These are phyloP conservation scores for Sanguinoderma infundibulare DNA, from an alignment of 1,284 basidiomycete species.

Conservation along the genomic window DNA sequence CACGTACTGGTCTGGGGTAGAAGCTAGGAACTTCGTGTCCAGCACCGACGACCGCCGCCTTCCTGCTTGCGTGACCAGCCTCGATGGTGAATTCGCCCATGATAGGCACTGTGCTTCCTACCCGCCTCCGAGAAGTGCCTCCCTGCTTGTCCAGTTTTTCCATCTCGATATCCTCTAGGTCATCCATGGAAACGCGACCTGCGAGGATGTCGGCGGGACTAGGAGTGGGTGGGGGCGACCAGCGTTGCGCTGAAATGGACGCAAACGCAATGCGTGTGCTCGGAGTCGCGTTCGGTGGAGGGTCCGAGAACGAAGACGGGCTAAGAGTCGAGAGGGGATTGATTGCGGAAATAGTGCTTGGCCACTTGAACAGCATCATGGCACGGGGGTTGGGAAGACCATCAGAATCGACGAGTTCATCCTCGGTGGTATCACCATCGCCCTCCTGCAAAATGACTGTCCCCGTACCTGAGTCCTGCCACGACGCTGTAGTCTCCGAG, in stretches of 20 bases:
- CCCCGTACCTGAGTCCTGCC: constrained; percentile 40
- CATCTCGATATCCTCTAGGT: constrained; percentile 45
- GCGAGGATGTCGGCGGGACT: constrained; percentile 61
- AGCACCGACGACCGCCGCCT: constrained; percentile 64
- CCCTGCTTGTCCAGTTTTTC: constrained; percentile 38
- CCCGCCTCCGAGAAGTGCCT: constrained; percentile 21
- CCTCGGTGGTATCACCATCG: constrained; percentile 51
- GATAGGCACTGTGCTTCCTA: constrained; percentile 41
- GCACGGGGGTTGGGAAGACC: constrained; percentile 74
- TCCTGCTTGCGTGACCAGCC: constrained; percentile 38
- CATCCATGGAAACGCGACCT: constrained; percentile 52
- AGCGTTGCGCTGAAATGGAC: constrained; percentile 35
- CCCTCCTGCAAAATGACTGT: constrained; percentile 40
- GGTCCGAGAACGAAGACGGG: constrained; percentile 38
- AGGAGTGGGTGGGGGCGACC: constrained; percentile 51
- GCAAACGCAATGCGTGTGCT: constrained; percentile 36
- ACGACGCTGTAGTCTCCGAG: constrained; percentile 30
- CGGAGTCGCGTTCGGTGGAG: constrained; percentile 28
- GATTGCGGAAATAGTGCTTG: constrained; percentile 65
- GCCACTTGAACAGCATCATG: constrained; percentile 71
- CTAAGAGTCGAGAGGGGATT: constrained; percentile 75
- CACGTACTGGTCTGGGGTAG: constrained; percentile 47
- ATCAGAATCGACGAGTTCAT: constrained; percentile 74
- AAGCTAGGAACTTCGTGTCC: constrained; percentile 63
- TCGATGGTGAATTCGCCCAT: constrained; percentile 59